Base-by-base conservation (phyloP, 108 stramenopile species). In the Skeletonema grethae region DNA sequence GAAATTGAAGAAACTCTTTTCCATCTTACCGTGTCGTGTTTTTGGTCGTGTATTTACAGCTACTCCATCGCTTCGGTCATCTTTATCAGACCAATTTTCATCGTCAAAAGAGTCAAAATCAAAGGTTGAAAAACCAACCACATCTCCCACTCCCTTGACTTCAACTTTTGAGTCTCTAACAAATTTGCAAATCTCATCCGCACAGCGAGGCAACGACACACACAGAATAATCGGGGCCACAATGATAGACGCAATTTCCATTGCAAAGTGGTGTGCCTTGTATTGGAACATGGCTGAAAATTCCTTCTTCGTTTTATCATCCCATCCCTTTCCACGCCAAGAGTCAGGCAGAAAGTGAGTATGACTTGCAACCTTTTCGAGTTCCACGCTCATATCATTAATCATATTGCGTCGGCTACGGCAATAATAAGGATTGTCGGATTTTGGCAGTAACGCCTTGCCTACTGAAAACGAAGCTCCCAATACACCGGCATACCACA, bases 81-180 rank as follows among this genome's bases (percentile, higher is more conserved):
- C 38, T 43, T 80, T 75, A 3, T 87, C 90, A 16, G 83, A 85
- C 89, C 89, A 95, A 48, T 81, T 80, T 62, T 92, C 90, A 76
- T 95, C 93, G 56, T 82, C 80, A 63, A 82, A 95, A 1, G 67
- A 61, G 67, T 95, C 93, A 73, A 98, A 96, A 76, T 98, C 95
- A 80, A 98, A 98, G 7, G 91, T 90, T 18, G 90, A 81, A 72
- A 88, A 97, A 20, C 94, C 94, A 84, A 95, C 95, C 8, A 97
- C 92, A 62, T 96, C 89, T 11, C 98, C 98, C 22, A 89, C 87
- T 24, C 93, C 93, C 1, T 87, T 69, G 13, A 96, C 86, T 68
- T 94, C 89, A 10, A 85, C 79, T 61, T 88, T 95, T 61, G 86
- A 82, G 13, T 86, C 63, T 70, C 85, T 67, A 29, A 97, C 88